Evolutionary conservation across 352 stramenopile genomes (phyloP).

Genomic region (Phytophthora niederhauseri): DNA sequence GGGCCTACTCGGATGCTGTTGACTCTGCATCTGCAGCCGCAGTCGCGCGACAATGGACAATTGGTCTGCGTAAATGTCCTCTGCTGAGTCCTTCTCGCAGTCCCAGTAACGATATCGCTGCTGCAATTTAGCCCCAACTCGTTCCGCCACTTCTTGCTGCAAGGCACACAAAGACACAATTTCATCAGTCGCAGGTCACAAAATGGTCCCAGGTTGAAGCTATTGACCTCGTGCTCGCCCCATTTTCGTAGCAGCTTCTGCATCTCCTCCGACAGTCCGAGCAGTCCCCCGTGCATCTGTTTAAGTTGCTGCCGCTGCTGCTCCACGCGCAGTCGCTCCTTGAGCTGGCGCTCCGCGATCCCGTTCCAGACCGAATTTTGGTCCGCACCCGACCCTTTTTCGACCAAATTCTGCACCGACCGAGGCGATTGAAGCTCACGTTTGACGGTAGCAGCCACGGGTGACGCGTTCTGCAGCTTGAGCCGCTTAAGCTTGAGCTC

Average conservation of each 20-base stretch:
- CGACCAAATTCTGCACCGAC: slow-evolving; percentile 18
- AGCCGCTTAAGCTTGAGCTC: slow-evolving; percentile 37
- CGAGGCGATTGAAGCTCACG: not conserved
- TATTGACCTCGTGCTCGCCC: slow-evolving; percentile 13
- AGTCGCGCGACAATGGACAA: slow-evolving; percentile 14
- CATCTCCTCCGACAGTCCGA: slow-evolving; percentile 6
- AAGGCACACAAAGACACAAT: slow-evolving; percentile 1
- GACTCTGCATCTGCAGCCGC: slow-evolving; percentile 6
- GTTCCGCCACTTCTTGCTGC: slow-evolving; percentile 13
- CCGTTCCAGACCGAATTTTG: slow-evolving; percentile 31
- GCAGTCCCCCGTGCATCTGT: slow-evolving; percentile 1
- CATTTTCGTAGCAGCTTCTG: slow-evolving; percentile 27
- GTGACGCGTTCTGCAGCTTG: slow-evolving; percentile 11
- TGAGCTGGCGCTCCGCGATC: slow-evolving; percentile 34
- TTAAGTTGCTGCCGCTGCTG: slow-evolving; percentile 21
- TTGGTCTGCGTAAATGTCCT: slow-evolving; percentile 26
- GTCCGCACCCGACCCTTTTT: not conserved
- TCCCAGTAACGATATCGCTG: slow-evolving; percentile 1
- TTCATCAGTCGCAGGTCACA: slow-evolving; percentile 19
- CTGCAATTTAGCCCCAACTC: not conserved
- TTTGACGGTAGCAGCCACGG: not conserved
- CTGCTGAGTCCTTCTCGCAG: not conserved
- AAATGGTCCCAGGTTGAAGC: slow-evolving; percentile 20
- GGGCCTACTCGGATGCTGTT: not conserved
- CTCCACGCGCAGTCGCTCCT: slow-evolving; percentile 31